A percentile compares a stretch with the other conserved stretches of the same genome.
Evolutionary conservation across 2,329 filamentous ascomycete species (phyloP).

Genomic region (Penicillium griseofulvum): DNA sequence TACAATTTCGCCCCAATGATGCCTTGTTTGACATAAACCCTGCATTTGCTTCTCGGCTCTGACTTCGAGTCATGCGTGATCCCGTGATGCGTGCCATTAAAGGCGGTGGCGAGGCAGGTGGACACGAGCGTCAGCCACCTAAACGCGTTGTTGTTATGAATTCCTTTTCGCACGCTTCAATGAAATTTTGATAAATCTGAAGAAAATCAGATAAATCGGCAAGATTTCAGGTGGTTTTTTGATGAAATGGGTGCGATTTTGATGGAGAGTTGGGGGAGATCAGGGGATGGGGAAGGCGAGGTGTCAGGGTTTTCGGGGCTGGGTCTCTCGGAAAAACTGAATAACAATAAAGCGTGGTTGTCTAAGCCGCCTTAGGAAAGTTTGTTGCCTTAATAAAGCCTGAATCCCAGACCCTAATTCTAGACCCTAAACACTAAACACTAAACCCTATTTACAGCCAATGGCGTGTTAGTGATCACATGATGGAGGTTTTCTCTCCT

Average conservation of each 20-base stretch:
- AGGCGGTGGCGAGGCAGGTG: background rate
- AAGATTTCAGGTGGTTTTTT: background rate
- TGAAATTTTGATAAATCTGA: fast-evolving
- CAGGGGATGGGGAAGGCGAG: background rate
- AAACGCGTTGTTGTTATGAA: background rate
- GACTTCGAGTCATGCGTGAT: slow-evolving; percentile 37
- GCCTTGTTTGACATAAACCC: background rate
- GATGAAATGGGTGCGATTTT: background rate
- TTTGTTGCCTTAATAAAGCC: background rate
- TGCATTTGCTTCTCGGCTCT: slow-evolving; percentile 35
- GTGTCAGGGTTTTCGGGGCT: slow-evolving; percentile 9
- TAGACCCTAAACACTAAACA: background rate
- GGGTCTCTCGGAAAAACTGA: background rate
- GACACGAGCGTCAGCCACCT: background rate
- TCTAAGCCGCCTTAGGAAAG: background rate
- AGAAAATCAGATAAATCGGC: background rate
- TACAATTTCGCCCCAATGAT: background rate
- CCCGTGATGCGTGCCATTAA: slow-evolving; percentile 2
- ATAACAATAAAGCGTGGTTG: background rate
- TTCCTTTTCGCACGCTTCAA: no score
- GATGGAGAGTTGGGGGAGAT: background rate
- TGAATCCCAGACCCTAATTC: background rate
- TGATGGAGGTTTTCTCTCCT: no score
- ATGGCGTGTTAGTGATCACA: background rate
- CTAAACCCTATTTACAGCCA: background rate